Percentiles rank a stretch among this genome's conserved stretches.
These are phyloP conservation scores for Tolypocladium endophyticum DNA, from an alignment of 2,329 filamentous ascomycete species.

Conservation along the genomic window DNA sequence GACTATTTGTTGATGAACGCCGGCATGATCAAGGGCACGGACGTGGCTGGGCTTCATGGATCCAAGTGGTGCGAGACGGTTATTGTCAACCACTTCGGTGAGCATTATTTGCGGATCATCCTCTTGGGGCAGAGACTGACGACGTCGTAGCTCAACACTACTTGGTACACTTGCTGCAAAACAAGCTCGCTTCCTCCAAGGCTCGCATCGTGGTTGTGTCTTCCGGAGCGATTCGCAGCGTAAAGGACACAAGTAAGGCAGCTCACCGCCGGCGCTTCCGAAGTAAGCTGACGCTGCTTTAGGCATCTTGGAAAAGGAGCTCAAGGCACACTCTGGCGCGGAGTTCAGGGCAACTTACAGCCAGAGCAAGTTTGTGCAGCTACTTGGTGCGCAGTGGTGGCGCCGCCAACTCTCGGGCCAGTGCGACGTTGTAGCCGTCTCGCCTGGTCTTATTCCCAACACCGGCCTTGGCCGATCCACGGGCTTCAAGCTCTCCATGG, in stretches of 20 bases:
- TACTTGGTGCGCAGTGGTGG: conserved; percentile 45
- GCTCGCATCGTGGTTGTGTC: conserved; percentile 40
- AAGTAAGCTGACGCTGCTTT: not conserved
- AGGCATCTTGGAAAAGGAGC: conserved; percentile 26
- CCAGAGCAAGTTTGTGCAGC: conserved; percentile 38
- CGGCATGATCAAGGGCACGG: conserved; percentile 25
- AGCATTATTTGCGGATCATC: conserved; percentile 4
- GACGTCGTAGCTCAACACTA: conserved; percentile 38
- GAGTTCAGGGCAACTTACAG: conserved; percentile 22
- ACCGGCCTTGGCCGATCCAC: conserved; percentile 29
- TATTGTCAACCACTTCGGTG: conserved; percentile 43
- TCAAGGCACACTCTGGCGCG: conserved; percentile 27
- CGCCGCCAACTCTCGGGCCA: conserved; percentile 35
- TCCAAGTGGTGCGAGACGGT: conserved; percentile 39
- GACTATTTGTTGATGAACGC: conserved; percentile 42
- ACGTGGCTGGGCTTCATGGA: conserved; percentile 24
- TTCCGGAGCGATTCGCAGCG: conserved; percentile 32
- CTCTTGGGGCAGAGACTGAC: not conserved
- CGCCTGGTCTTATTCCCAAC: conserved; percentile 39
- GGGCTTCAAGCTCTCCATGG: conserved; percentile 14
- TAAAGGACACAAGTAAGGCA: conserved; percentile 25
- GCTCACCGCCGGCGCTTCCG: not conserved
- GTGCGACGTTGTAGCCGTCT: conserved; percentile 39
- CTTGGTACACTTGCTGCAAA: conserved; percentile 35
- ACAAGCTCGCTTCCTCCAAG: conserved; percentile 34